Conservation (phyloP, 140 eudicot species). For the Cichorium intybus region DNA sequence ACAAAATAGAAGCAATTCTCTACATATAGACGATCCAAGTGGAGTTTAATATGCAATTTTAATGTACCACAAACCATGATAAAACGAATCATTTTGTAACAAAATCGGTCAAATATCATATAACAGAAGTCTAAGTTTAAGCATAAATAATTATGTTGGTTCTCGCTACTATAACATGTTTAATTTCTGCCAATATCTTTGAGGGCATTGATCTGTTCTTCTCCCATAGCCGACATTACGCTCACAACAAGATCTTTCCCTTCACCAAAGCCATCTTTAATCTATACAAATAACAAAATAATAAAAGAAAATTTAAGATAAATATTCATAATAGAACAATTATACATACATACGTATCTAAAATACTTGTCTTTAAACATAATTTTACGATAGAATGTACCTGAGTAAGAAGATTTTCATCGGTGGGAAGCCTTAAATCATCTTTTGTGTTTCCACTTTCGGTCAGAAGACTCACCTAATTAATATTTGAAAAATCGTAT, state of each 20-base stretch:
- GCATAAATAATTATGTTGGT: not conserved
- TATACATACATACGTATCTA: not conserved
- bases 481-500: not conserved
- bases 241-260: slow-evolving; percentile 40
- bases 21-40: no score
- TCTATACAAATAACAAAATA: slow-evolving; percentile 18
- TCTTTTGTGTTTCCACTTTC: slow-evolving; percentile 65
- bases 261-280: slow-evolving; percentile 37
- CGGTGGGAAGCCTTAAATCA: slow-evolving; percentile 62
- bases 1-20: no score
- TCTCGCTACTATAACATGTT: not conserved
- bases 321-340: not conserved
- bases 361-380: not conserved
- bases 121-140: not conserved
- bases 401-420: slow-evolving; percentile 42
- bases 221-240: slow-evolving; percentile 48
- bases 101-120: not conserved
- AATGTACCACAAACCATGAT: not conserved
- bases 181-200: slow-evolving; percentile 35
- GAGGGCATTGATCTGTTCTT: slow-evolving; percentile 37
- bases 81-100: not conserved
- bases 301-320: not conserved
- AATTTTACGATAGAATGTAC: slow-evolving; percentile 10
- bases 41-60: no score
- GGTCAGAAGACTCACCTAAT: slow-evolving; percentile 62